These are phyloP conservation scores for Rhodocollybia butyracea DNA, from an alignment of 768 basidiomycete species.

Conservation along the genomic window DNA sequence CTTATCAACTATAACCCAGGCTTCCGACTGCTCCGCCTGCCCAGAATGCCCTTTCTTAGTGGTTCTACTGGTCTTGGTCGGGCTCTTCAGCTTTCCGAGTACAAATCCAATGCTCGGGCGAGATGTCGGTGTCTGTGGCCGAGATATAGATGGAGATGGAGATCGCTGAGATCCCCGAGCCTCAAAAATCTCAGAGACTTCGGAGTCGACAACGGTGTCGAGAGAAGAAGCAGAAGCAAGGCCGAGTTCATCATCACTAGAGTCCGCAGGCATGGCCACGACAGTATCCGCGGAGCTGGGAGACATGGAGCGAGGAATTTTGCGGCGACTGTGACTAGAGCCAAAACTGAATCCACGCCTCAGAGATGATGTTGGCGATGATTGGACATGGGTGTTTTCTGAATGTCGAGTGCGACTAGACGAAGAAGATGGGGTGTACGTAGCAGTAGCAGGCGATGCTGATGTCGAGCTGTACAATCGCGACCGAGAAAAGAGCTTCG, in stretches of 20 bases:
- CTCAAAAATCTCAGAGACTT: too few species aligned
- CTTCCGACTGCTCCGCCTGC: not conserved
- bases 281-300: not conserved
- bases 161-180: not conserved
- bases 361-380: not conserved
- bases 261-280: too few species aligned
- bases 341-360: slow-evolving; percentile 7
- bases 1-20: slow-evolving; percentile 7
- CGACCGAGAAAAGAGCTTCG: not conserved
- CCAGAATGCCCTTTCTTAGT: too few species aligned
- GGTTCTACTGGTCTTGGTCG: too few species aligned
- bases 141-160: not conserved
- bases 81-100: slow-evolving; percentile 2
- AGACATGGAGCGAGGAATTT: not conserved
- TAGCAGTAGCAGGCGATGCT: not conserved
- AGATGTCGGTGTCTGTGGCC: not conserved
- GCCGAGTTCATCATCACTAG: too few species aligned
- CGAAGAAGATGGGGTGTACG: not conserved
- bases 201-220: too few species aligned
- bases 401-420: too few species aligned
- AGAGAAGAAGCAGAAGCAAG: too few species aligned
- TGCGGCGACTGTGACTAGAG: not conserved
- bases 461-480: not conserved
- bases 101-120: not conserved
- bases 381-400: not conserved